A percentile compares a stretch with the other conserved stretches of the same genome.
Conservation (phyloP, 495 filamentous ascomycete genomes). For the Aspergillus diversus region DNA sequence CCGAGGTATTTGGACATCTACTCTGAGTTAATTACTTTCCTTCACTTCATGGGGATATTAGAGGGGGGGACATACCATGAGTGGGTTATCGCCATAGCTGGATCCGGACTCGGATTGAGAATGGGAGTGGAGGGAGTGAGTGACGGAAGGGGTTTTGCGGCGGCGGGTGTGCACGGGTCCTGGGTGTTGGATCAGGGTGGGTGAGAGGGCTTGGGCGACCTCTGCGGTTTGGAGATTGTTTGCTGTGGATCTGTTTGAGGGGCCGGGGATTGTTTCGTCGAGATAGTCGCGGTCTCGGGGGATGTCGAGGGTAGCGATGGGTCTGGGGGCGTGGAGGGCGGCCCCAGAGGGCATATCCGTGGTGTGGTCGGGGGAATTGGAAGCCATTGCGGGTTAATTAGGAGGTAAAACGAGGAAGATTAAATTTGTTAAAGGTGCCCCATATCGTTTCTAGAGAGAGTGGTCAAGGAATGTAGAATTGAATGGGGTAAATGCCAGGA, state of each 20-base stretch:
- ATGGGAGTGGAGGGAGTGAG: background rate
- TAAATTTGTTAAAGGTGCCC: too few relatives aligned
- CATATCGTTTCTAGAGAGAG: too few relatives aligned
- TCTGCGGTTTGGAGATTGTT: background rate
- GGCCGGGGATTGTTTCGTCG: background rate
- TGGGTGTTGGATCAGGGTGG: background rate
- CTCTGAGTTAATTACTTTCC: background rate
- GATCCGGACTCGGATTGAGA: background rate
- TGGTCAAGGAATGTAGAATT: too few relatives aligned
- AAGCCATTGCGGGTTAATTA: too few relatives aligned
- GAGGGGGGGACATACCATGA: background rate
- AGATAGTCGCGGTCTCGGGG: background rate
- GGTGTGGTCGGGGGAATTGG: too few relatives aligned
- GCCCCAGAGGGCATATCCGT: too few relatives aligned
- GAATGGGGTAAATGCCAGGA: too few relatives aligned
- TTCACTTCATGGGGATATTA: background rate
- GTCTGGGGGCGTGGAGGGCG: background rate
- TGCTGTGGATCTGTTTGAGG: background rate
- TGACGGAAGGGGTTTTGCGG: background rate
- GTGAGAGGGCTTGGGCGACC: background rate
- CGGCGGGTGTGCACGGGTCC: background rate
- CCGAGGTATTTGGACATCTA: conserved; percentile 8
- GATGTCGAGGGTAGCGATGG: background rate
- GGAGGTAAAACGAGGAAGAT: too few relatives aligned
- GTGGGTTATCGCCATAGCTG: conserved; percentile 1